Conservation (phyloP, 345 rosid genomes). For the Ceriops zippeliana region DNA sequence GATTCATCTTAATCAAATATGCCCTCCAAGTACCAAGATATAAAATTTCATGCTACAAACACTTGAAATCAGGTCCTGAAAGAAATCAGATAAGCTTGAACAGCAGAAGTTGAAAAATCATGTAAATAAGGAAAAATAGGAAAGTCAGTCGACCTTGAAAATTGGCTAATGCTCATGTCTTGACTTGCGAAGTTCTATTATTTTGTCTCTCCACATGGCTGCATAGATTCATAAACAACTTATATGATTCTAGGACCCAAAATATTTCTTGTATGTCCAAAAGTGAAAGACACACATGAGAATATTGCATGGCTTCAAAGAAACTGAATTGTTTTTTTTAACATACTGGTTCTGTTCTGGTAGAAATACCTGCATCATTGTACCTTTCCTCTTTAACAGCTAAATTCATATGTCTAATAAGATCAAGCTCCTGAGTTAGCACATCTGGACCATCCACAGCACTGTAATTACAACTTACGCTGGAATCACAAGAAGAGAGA, state of each 20-base stretch:
- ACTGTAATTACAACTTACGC: conserved; percentile 40
- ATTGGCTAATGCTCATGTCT: conserved; percentile 25
- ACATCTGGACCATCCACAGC: conserved; percentile 76
- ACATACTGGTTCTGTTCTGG: not conserved
- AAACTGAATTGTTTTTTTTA: not conserved
- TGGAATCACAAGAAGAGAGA: conserved; percentile 23
- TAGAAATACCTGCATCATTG: conserved; percentile 69
- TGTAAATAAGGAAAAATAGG: not conserved
- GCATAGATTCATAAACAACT: conserved; percentile 26
- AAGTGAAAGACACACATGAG: not conserved
- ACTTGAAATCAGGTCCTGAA: not conserved
- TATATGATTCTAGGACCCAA: not conserved
- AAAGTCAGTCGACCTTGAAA: conserved; percentile 11
- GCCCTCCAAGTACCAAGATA: not conserved
- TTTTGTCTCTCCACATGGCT: conserved; percentile 74
- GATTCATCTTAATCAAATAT: too few species aligned
- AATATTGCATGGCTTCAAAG: not conserved
- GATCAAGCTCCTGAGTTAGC: conserved; percentile 62
- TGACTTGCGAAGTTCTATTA: conserved; percentile 56
- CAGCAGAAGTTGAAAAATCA: not conserved
- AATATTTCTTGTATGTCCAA: not conserved
- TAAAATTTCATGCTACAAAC: conserved; percentile 1
- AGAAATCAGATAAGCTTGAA: not conserved
- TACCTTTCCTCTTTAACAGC: conserved; percentile 81
- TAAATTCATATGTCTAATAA: conserved; percentile 60